Percentiles rank a stretch among this genome's conserved stretches.
Evolutionary conservation across 2,329 filamentous ascomycete species (phyloP).

Genomic region (Aspergillus fumigatus): DNA sequence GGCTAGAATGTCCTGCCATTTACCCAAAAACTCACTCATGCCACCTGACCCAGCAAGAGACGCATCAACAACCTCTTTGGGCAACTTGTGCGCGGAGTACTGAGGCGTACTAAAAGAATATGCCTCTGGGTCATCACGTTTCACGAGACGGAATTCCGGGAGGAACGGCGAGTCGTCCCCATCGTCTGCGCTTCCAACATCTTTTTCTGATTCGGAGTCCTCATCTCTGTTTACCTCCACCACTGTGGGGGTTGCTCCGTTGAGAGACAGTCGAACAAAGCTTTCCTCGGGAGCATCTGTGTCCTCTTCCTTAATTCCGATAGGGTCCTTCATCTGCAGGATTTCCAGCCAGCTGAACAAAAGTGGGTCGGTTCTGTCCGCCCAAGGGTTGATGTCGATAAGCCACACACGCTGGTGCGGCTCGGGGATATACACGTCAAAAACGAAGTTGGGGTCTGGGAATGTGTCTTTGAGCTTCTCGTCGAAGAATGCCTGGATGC

Average conservation of each 20-base stretch:
- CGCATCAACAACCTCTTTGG: constrained; percentile 80
- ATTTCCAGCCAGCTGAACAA: constrained; percentile 89
- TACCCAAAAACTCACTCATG: constrained; percentile 72
- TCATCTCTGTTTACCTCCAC: constrained; percentile 16
- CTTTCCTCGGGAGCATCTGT: constrained; percentile 24
- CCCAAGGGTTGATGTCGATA: constrained; percentile 95
- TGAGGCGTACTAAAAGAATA: constrained; percentile 80
- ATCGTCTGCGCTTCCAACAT: constrained; percentile 45
- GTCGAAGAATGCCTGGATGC: constrained; percentile 73
- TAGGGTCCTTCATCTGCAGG: constrained; percentile 58
- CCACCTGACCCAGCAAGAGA: constrained; percentile 65
- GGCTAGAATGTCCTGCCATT: constrained; percentile 62
- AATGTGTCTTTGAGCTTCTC: constrained; percentile 70
- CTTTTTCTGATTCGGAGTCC: constrained; percentile 27
- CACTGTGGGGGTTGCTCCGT: constrained; percentile 16
- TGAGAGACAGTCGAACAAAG: constrained; percentile 34
- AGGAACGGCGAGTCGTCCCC: constrained; percentile 49
- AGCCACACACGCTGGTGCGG: constrained; percentile 73
- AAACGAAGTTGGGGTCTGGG: constrained; percentile 76
- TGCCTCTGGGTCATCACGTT: constrained; percentile 80
- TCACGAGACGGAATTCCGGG: constrained; percentile 77
- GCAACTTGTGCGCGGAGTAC: constrained; percentile 93
- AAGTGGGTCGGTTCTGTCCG: constrained; percentile 78
- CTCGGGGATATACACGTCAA: constrained; percentile 86
- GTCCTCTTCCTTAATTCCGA: constrained; percentile 32